Base-by-base conservation (phyloP, 2,329 filamentous ascomycete species). In the Aphanocladium album region DNA sequence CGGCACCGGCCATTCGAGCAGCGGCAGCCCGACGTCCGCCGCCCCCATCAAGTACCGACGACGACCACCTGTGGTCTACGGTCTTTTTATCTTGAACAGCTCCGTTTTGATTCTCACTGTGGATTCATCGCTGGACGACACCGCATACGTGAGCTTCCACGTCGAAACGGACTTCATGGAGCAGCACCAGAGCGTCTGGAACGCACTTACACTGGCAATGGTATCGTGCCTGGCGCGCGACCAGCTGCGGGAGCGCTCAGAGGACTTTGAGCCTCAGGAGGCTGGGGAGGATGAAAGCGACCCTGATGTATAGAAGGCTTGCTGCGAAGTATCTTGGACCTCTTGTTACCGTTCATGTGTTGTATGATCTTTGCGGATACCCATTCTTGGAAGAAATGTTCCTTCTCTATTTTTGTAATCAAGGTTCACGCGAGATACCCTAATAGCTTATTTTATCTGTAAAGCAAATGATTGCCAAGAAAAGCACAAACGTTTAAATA, bases 131-230 rank as follows among this genome's bases (percentile, higher is more conserved):
- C 73, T 73, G 53, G 73, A 68, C 3, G 66, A 71, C 2, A 50
- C 68, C 4, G 72, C 70, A n/a, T 71, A 73, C 55, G 70, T 78
- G 35, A 79, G 75, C 63, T 78, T 74, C 57, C 77, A 79, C 50
- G 72, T 77, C n/a, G 73, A 77, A 50, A 67, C 73, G 23, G 69
- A 76, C 50, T 77, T 79, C 49, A 67, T 70, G 56, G 71, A 77
- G 47, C 67, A 67, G 12, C 67, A 71, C 19, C 76, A 79, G 64
- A 73, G 75, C 57, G 71, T 79, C 23, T 79, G 77, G 77, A 79
- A 79, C 63, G 77, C 75, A 2, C 64, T 79, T 41, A 79, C 77
- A 4, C 58, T 77, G 11, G 77, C 75, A 9, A 69, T 77, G 23
- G 71, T 71, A 12, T 70, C 72, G 2, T 79, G 76, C 57, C 64